Evolutionary conservation across 2,329 filamentous ascomycete genomes (phyloP).

Genomic region (Stagonosporopsis chrysanthemi): DNA sequence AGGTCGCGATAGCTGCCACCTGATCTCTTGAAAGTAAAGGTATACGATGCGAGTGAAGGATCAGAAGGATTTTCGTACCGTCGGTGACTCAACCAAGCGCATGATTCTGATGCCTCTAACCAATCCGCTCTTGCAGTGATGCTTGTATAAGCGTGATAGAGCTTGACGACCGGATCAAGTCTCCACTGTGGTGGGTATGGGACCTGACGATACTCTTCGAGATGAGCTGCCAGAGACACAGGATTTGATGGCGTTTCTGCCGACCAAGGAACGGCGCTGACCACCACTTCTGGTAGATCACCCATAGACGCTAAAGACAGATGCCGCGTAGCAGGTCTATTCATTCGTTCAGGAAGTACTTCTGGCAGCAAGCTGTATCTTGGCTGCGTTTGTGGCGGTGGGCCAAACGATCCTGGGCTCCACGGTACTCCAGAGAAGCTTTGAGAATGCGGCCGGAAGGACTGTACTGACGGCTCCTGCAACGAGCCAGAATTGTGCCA

Average conservation of each 20-base stretch:
- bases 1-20: slow-evolving; percentile 37
- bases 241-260: slow-evolving; percentile 18
- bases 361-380: slow-evolving; percentile 27
- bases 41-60: slow-evolving; percentile 26
- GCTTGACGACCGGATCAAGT: slow-evolving; percentile 29
- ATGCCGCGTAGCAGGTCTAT: not conserved
- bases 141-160: slow-evolving; percentile 32
- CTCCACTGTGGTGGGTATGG: slow-evolving; percentile 45
- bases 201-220: slow-evolving; percentile 40
- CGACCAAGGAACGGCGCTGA: not conserved
- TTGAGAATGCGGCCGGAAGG: slow-evolving; percentile 17
- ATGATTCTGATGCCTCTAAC: slow-evolving; percentile 34
- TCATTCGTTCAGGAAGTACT: slow-evolving; percentile 6
- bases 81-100: slow-evolving; percentile 34
- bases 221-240: slow-evolving; percentile 29
- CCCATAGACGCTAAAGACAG: not conserved
- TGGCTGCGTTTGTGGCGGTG: slow-evolving; percentile 3
- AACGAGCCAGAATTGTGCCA: slow-evolving; percentile 15
- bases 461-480: slow-evolving; percentile 23
- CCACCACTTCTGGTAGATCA: slow-evolving; percentile 13
- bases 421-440: slow-evolving; percentile 23
- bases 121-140: slow-evolving; percentile 28
- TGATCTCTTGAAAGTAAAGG: slow-evolving; percentile 36
- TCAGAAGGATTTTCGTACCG: slow-evolving; percentile 23
- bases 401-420: slow-evolving; percentile 27